These are phyloP conservation scores for Cercospora brassicicola DNA, from an alignment of 2,329 filamentous ascomycete genomes.

Conservation along the genomic window DNA sequence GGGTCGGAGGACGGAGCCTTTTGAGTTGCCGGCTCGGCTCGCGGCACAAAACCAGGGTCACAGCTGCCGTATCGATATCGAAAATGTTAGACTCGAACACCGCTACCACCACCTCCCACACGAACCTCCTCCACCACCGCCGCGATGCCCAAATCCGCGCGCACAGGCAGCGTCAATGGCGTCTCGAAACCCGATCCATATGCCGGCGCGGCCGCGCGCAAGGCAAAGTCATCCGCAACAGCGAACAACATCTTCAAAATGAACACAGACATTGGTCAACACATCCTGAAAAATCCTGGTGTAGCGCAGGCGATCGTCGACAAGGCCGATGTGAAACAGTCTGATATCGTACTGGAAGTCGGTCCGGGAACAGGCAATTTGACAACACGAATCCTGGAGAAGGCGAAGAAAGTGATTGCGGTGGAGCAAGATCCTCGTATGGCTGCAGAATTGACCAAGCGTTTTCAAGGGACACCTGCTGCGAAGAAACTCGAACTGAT, in stretches of 20 bases:
- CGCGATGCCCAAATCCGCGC: slow-evolving; percentile 47
- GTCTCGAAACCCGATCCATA: slow-evolving; percentile 47
- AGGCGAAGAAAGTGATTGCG: slow-evolving; percentile 78
- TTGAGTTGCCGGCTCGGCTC: background rate
- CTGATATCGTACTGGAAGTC: slow-evolving; percentile 85
- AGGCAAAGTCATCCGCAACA: slow-evolving; percentile 44
- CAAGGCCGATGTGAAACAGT: slow-evolving; percentile 88
- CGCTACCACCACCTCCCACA: background rate
- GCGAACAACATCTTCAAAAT: slow-evolving; percentile 94
- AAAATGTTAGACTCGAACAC: background rate
- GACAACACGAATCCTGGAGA: slow-evolving; percentile 84
- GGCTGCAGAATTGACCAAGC: slow-evolving; percentile 91
- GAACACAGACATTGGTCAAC: slow-evolving; percentile 85
- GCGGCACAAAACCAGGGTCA: background rate
- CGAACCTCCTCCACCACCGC: background rate
- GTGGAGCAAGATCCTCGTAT: slow-evolving; percentile 95
- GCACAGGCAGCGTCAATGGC: slow-evolving; percentile 36
- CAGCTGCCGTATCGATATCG: slow-evolving; percentile 5
- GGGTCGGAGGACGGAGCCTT: background rate
- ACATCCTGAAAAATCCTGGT: slow-evolving; percentile 90
- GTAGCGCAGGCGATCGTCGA: slow-evolving; percentile 78
- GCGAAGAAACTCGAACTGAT: slow-evolving; percentile 83
- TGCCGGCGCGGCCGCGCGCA: slow-evolving; percentile 46
- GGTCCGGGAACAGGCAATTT: slow-evolving; percentile 87
- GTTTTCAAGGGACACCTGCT: slow-evolving; percentile 84